Evolutionary conservation across 2,329 filamentous ascomycete species (phyloP).

Genomic region (Neonectria hederae): DNA sequence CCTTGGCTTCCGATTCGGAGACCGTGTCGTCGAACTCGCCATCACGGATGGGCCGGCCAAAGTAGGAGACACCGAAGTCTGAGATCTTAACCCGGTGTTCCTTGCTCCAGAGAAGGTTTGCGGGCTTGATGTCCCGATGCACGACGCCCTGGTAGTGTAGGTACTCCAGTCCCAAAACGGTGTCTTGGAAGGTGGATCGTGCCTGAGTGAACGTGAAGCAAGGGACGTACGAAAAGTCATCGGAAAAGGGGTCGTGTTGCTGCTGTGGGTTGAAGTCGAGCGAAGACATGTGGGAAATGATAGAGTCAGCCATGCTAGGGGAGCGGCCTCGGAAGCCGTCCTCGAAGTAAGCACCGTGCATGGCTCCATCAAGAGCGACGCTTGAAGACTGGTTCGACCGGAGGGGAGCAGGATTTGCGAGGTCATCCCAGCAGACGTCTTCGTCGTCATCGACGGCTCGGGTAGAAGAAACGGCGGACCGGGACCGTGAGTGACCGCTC

Average conservation of each 20-base stretch:
- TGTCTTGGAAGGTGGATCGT: slow-evolving; percentile 88
- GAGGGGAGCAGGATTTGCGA: slow-evolving; percentile 62
- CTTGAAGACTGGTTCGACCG: slow-evolving; percentile 62
- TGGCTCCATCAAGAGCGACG: slow-evolving; percentile 76
- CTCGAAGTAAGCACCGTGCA: slow-evolving; percentile 76
- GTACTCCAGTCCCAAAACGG: slow-evolving; percentile 92
- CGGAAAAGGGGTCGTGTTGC: slow-evolving; percentile 74
- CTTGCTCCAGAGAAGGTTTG: slow-evolving; percentile 88
- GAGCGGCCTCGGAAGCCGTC: slow-evolving; percentile 72
- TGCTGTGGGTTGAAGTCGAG: slow-evolving; percentile 66
- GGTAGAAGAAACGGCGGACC: slow-evolving; percentile 56
- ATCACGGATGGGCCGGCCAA: slow-evolving; percentile 86
- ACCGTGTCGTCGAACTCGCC: slow-evolving; percentile 79
- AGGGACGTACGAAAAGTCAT: slow-evolving; percentile 93
- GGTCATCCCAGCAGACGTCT: slow-evolving; percentile 55
- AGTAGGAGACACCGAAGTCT: slow-evolving; percentile 97
- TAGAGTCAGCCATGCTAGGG: slow-evolving; percentile 83
- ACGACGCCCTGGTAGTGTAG: slow-evolving; percentile 88
- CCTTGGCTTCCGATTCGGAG: slow-evolving; percentile 83
- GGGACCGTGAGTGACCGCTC: slow-evolving; percentile 57
- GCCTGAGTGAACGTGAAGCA: slow-evolving; percentile 89
- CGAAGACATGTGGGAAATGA: slow-evolving; percentile 75
- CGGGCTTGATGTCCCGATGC: slow-evolving; percentile 86
- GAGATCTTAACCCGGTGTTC: slow-evolving; percentile 95
- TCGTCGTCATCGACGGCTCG: slow-evolving; percentile 48